A percentile compares a stretch with the other conserved stretches of the same genome.
phyloP scores from a whole-genome alignment of 805 yeast genomes.

The Kodamaea fukazawae region DNA sequence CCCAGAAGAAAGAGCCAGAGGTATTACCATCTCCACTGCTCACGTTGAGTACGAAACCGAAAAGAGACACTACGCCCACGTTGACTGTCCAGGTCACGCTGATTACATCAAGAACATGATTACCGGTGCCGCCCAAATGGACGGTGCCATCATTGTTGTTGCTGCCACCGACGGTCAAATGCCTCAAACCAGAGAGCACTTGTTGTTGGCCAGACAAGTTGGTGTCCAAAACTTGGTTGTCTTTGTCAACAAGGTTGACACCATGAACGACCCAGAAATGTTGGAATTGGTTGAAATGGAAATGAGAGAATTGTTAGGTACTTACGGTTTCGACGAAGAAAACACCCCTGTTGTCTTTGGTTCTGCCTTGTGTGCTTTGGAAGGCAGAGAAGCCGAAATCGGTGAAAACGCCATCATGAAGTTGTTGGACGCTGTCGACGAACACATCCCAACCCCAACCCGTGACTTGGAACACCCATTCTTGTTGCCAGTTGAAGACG shows the following conservation, averaged over 20 bases:
- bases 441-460: constrained; percentile 90
- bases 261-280: constrained; percentile 98
- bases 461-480: constrained; percentile 97
- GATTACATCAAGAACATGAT: constrained; percentile 99
- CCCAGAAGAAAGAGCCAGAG: constrained; percentile 99
- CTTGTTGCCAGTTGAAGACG: constrained; percentile 96
- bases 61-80: constrained; percentile 95
- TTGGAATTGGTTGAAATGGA: constrained; percentile 99
- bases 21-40: constrained; percentile 97
- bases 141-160: constrained; percentile 98
- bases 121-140: constrained; percentile 99
- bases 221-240: constrained; percentile 98
- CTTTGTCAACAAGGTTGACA: constrained; percentile 96
- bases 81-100: constrained; percentile 98
- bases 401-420: constrained; percentile 82
- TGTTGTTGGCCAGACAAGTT: constrained; percentile 97
- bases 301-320: constrained; percentile 91
- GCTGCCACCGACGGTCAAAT: constrained; percentile 99
- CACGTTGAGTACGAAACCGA: constrained; percentile 96
- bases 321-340: constrained; percentile 97
- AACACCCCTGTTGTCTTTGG: constrained; percentile 98
- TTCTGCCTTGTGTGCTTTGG: constrained; percentile 95
- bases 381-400: constrained; percentile 83
- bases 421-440: constrained; percentile 89
- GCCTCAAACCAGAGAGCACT: constrained; percentile 99